Evolutionary conservation across 768 basidiomycete genomes (phyloP), one percentile per base, ranked within the genome.

Genomic region (Rhodotorula graminis): DNA sequence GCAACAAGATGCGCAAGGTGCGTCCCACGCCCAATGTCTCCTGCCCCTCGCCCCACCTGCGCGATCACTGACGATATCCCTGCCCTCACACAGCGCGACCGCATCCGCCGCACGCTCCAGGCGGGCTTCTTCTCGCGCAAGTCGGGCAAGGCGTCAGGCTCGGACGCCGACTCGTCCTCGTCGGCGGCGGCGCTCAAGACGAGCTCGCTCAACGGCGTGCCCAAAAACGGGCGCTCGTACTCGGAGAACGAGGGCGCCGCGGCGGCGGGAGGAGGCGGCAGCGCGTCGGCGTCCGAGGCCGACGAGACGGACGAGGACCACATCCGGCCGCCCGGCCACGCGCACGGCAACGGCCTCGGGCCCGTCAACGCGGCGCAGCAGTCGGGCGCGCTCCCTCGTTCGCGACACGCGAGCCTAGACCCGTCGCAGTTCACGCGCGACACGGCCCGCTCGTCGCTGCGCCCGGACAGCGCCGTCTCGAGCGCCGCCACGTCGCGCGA

Each of bases 1-100:
- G 90, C 70, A 83, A 83, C 46, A 86, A 86, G 67, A 86, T 87
- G 68, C 85, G 89, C 64, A 95, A 88, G 78, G 82, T 82, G 42
- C 19, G 79, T 55, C 33, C n/a, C n/a, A n/a, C n/a, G n/a, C n/a
- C n/a, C n/a, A n/a, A 7, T 8, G 16, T 23, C 12, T 19, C 27
- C n/a, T n/a, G n/a, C 0, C 0, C 57, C 19, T 47, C 27, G 8
- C 23, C 46, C 52, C 23, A 3, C 25, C 0, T 29, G 33, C 33
- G 16, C 33, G 18, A 9, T 37, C 21, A 33, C 27, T 37, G 7
- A 60, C 61, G 23, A 47, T 0, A 16, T 21, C 11, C 27, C 42
- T 46, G 25, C 19, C 21, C 16, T 33, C 47, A 40, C 29, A 11
- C 56, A 76, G 75, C 71, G 75, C 42, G 75, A 76, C 44, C 71